Conservation (phyloP, 768 basidiomycete species). For the Boletus insuetus region DNA sequence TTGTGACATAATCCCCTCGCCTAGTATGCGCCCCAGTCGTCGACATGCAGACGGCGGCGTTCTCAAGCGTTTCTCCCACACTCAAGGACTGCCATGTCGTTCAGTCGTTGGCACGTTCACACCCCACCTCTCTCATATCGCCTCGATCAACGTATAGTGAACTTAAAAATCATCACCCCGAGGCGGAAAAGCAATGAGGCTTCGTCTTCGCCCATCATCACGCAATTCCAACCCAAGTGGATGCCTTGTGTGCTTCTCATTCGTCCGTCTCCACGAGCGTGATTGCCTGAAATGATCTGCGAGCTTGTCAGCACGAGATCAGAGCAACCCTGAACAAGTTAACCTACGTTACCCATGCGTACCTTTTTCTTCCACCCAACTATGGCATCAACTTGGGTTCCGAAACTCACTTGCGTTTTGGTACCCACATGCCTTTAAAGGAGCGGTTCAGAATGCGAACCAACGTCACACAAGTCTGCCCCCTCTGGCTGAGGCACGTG, state of each 20-base stretch:
- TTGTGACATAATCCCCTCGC: constrained; percentile 28
- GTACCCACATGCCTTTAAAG: background rate
- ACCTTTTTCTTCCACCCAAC: constrained; percentile 3
- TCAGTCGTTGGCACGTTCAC: constrained; percentile 27
- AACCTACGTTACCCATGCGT: constrained; percentile 22
- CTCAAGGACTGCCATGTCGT: constrained; percentile 8
- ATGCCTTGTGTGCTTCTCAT: constrained; percentile 12
- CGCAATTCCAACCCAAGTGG: background rate
- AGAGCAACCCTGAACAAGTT: constrained; percentile 34
- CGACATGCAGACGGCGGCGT: constrained; percentile 26
- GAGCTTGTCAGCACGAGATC: constrained; percentile 18
- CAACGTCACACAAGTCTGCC: too few species aligned
- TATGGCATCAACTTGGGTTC: background rate
- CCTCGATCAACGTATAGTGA: constrained; percentile 27
- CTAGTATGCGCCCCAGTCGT: constrained; percentile 16
- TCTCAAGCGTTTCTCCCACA: constrained; percentile 28
- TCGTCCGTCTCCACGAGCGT: constrained; percentile 7
- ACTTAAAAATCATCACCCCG: constrained; percentile 11
- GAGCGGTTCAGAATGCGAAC: background rate
- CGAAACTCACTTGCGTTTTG: background rate
- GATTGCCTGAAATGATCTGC: constrained; percentile 18
- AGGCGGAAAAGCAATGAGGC: background rate
- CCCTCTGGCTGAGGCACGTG: background rate
- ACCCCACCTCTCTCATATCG: constrained; percentile 25
- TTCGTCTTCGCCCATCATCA: constrained; percentile 1